Percentiles rank a stretch among this genome's conserved stretches.
Conservation (phyloP, 139 green algal species). For the Chlamydomonas eustigma region DNA sequence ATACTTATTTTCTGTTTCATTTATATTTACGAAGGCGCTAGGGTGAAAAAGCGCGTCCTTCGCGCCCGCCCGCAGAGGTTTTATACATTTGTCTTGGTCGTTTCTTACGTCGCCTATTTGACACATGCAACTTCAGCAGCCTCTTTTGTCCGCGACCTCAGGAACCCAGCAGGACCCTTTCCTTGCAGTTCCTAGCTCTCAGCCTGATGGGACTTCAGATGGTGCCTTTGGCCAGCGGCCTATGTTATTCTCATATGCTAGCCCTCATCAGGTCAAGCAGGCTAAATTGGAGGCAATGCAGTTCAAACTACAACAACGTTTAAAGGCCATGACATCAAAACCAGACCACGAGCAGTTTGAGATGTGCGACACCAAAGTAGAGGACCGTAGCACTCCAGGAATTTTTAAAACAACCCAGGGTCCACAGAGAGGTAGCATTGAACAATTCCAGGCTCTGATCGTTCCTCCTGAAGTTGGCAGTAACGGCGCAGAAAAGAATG, state of each 20-base stretch:
- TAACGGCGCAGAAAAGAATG: not conserved
- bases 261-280: not conserved
- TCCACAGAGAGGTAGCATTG: not conserved
- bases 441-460: not conserved
- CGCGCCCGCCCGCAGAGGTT: no score
- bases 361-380: not conserved
- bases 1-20: no score
- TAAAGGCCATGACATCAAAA: not conserved
- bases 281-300: not conserved
- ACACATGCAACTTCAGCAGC: no score
- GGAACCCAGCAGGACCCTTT: no score
- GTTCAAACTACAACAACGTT: not conserved
- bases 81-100: no score
- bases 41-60: no score
- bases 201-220: no score
- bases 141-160: no score
- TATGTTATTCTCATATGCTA: not conserved
- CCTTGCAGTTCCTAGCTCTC: no score
- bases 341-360: not conserved
- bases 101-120: no score
- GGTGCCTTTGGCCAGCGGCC: not conserved
- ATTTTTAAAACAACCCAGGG: not conserved
- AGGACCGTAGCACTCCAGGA: not conserved
- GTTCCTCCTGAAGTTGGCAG: not conserved
- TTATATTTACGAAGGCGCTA: no score